phyloP scores from a whole-genome alignment of 371 early-diverging fungal species.

The Cokeromyces recurvatus region DNA sequence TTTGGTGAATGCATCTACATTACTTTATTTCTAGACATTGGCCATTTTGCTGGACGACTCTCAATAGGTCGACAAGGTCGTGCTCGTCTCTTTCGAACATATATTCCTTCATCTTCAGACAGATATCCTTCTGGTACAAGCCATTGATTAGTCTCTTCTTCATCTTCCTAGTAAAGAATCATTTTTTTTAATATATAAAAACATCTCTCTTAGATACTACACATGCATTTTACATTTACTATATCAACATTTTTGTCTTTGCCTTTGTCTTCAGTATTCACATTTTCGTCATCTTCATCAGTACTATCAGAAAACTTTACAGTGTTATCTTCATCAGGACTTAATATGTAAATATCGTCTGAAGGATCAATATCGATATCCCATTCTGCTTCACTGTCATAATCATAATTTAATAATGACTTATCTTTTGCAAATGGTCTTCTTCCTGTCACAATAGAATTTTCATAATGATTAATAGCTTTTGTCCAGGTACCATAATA shows the following conservation, averaged over 20 bases:
- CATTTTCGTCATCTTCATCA: conserved; percentile 30
- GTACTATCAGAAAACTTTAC: not conserved
- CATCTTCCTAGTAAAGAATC: not conserved
- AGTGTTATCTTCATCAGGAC: conserved; percentile 47
- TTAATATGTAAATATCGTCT: conserved; percentile 63
- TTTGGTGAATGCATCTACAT: not conserved
- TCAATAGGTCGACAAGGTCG: too few species aligned
- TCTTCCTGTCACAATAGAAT: conserved; percentile 51
- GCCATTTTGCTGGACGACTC: conserved; percentile 16
- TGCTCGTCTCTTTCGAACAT: too few species aligned
- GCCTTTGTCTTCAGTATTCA: conserved; percentile 47
- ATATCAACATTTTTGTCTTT: not conserved
- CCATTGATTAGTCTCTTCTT: conserved; percentile 29
- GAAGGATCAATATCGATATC: conserved; percentile 81
- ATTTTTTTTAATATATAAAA: conserved; percentile 69
- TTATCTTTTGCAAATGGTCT: conserved; percentile 64
- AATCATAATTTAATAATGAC: conserved; percentile 68
- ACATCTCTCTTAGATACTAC: conserved; percentile 71
- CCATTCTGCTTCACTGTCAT: conserved; percentile 91
- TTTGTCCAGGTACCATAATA: conserved; percentile 79
- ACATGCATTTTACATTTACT: conserved; percentile 42
- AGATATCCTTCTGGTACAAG: conserved; percentile 78
- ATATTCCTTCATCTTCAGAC: conserved; percentile 73
- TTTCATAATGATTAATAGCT: conserved; percentile 25
- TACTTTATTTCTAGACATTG: conserved; percentile 9